Conservation (phyloP, 2,329 filamentous ascomycete species). For the Calycina herbarum region DNA sequence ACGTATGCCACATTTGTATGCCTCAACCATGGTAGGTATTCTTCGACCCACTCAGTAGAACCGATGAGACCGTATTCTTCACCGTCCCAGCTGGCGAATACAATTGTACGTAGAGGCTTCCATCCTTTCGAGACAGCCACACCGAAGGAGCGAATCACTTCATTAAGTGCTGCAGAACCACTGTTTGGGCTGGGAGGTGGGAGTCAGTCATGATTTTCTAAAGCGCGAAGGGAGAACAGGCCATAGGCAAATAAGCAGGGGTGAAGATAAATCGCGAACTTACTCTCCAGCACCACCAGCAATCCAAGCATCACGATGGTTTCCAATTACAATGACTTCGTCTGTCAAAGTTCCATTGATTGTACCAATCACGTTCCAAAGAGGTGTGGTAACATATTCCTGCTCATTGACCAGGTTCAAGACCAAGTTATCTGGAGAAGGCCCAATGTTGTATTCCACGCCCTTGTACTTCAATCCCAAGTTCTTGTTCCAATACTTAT, state of each 20-base stretch:
- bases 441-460: conserved; percentile 69
- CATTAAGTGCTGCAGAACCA: conserved; percentile 76
- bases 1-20: conserved; percentile 71
- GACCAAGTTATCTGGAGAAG: conserved; percentile 64
- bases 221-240: background rate
- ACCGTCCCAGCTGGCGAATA: conserved; percentile 75
- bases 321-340: conserved; percentile 88
- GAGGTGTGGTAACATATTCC: conserved; percentile 75
- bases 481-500: conserved; percentile 62
- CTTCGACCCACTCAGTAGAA: conserved; percentile 85
- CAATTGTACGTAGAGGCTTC: conserved; percentile 85
- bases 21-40: conserved; percentile 74
- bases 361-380: conserved; percentile 90
- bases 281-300: conserved; percentile 75
- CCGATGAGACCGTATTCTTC: conserved; percentile 81
- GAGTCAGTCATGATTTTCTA: background rate
- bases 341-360: conserved; percentile 88
- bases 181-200: conserved; percentile 61
- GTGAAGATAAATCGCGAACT: background rate
- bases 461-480: conserved; percentile 65
- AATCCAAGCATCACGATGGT: conserved; percentile 89
- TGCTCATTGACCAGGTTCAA: conserved; percentile 78
- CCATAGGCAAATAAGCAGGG: background rate
- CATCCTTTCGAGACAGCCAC: conserved; percentile 70
- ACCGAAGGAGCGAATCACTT: conserved; percentile 74